Evolutionary conservation across 1,284 basidiomycete genomes (phyloP).

Genomic region (Cystobasidium slooffiae): DNA sequence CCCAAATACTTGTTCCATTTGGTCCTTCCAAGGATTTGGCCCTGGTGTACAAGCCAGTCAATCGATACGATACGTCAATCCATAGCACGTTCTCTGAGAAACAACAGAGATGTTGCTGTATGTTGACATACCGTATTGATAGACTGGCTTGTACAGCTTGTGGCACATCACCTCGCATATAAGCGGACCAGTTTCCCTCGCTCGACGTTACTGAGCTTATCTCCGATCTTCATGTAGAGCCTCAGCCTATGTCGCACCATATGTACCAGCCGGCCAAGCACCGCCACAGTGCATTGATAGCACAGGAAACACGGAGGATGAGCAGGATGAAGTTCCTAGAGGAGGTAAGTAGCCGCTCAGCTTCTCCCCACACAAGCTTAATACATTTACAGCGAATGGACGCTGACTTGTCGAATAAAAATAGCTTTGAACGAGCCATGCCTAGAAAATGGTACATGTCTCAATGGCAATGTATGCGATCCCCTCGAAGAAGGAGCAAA

Average conservation of each 20-base stretch:
- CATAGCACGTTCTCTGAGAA: no score
- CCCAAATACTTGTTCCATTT: background rate
- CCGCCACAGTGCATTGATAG: background rate
- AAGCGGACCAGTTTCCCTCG: no score
- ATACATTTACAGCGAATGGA: background rate
- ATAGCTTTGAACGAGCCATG: constrained; percentile 4
- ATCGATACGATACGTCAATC: no score
- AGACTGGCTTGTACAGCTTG: no score
- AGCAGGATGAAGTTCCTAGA: background rate
- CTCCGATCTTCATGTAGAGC: no score
- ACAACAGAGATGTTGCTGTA: no score
- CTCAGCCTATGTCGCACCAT: background rate
- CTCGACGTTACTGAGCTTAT: no score
- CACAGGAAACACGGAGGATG: background rate
- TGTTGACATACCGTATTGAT: no score
- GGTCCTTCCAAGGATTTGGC: background rate
- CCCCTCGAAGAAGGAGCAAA: background rate
- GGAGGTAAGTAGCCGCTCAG: background rate
- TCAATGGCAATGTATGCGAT: constrained; percentile 2
- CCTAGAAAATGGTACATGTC: background rate
- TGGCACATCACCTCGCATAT: no score
- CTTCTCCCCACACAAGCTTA: background rate
- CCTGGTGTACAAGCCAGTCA: no score
- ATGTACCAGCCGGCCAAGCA: background rate
- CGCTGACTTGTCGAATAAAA: background rate